Evolutionary conservation across 2,329 filamentous ascomycete species (phyloP), one percentile per base, ranked within the genome.

Genomic region (Aspergillus sp.): DNA sequence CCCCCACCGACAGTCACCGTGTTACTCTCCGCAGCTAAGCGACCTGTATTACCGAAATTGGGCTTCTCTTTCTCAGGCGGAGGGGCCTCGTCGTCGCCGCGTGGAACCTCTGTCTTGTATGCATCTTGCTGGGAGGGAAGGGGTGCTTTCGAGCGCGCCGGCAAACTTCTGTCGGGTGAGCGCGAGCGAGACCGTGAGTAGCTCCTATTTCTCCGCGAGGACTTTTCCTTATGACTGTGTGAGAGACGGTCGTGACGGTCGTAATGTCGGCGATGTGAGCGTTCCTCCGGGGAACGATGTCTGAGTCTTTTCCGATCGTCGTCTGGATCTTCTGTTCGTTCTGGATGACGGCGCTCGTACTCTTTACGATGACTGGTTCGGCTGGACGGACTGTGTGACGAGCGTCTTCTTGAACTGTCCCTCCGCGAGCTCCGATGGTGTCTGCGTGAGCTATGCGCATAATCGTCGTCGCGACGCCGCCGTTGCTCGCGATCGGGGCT

Each of bases 11-110:
- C 73, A 22, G 86, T 86, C 65, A 96, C 88, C 7, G 87, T 87
- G 75, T 99, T 98, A 55, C 93, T 93, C 66, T 92, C 93, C 49
- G 93, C 92, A 3, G 95, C 95, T 19, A 99, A 83, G 7, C 90
- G 82, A 30, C 95, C 95, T 0, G 93, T 93, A 38, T 84, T 87
- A 22, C 85, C 87, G 77, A 90, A 96, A 77, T 97, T 99, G 46
- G 93, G 91, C 76, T 93, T 93, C 75, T 98, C 89, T 72, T 95
- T 76, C 23, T 74, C 72, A 1, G 73, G 72, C 1, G 71, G 69
- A 25, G 73, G 74, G n/a, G 67, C 71, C 4, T 70, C 67, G 3
- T 63, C 66, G 31, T 74, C 64, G 31, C 64, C 65, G 31, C 64
- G 66, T 17, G 65, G 54, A 3, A 72, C 66, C 34, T 73, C 71